Evolutionary conservation across 116 monocot genomes (phyloP), one percentile per base, ranked within the genome.

Genomic region (Posidonia oceanica): DNA sequence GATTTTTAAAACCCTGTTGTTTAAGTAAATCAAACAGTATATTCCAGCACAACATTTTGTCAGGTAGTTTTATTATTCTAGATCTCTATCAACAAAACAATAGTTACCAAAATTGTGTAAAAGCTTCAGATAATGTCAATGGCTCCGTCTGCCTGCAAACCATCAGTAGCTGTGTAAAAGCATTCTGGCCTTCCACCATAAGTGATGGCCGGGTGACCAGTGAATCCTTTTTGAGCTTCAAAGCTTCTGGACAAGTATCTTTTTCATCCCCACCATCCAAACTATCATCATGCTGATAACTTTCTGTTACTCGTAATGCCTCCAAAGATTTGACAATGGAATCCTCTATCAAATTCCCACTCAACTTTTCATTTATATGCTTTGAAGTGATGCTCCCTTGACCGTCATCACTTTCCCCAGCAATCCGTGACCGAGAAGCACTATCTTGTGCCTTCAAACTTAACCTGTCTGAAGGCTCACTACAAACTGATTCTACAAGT

Each of bases 111-210:
- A 89, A 89, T 58, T 68, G 52, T 5, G 78, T 84, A 70, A 95
- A 79, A 53, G 76, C 84, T 76, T 88, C 91, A 68, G 77, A 68
- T 20, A 95, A 72, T 38, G 69, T 77, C 38, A 84, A 67, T 14
- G 97, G 87, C 72, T 76, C 51, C 67, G 83, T 54, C 66, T 92
- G 97, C 29, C 54, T 69, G 71, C 97, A 98, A 74, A 84, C 85
- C 82, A 87, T 82, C 13, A 98, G 75, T 75, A 98, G 84, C 69
- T 89, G 85, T 4, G 71, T 51, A 67, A 92, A 92, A 48, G 87
- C 76, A 76, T 65, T 78, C 63, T 80, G 12, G 44, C 55, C 71
- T 70, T 92, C 89, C 58, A 58, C 74, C 61, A 37, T 38, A 39
- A 76, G 74, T 15, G 60, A 17, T 67, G 74, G 52, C 0, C 17